Conservation (phyloP, 1,284 basidiomycete genomes). For the Boletus chippewaensis region DNA sequence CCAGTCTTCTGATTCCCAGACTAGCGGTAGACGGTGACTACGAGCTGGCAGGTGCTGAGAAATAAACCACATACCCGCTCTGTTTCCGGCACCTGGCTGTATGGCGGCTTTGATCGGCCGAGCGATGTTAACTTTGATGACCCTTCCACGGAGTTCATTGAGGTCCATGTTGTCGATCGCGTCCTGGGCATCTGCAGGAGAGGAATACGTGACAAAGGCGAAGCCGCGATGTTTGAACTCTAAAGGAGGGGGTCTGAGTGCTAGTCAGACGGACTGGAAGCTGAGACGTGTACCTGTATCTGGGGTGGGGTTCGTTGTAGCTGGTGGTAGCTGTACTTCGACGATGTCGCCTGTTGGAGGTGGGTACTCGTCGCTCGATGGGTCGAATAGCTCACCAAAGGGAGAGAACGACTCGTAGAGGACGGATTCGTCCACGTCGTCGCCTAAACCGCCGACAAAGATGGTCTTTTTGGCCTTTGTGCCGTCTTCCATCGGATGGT, state of each 20-base stretch:
- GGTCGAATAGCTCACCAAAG: constrained; percentile 52
- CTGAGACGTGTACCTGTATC: constrained; percentile 39
- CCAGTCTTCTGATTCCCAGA: constrained; percentile 87
- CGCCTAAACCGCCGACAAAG: constrained; percentile 69
- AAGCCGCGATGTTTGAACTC: constrained; percentile 76
- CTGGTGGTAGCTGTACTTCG: constrained; percentile 71
- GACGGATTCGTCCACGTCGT: constrained; percentile 64
- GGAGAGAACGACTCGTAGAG: constrained; percentile 66
- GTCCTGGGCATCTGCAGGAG: constrained; percentile 74
- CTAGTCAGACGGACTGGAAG: background rate
- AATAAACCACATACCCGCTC: constrained; percentile 53
- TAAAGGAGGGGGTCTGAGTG: constrained; percentile 24
- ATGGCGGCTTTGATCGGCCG: constrained; percentile 61
- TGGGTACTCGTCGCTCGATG: background rate
- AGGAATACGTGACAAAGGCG: constrained; percentile 72
- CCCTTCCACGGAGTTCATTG: constrained; percentile 68
- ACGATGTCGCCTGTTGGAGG: constrained; percentile 63
- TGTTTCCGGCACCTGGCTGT: constrained; percentile 56
- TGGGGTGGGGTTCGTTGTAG: constrained; percentile 52
- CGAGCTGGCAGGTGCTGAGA: background rate
- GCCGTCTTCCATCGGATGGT: constrained; percentile 60
- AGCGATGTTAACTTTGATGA: constrained; percentile 73
- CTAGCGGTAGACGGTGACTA: constrained; percentile 34
- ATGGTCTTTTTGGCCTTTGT: constrained; percentile 75
- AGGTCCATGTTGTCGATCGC: constrained; percentile 88